phyloP scores from a whole-genome alignment of 371 early-diverging fungal genomes.

The Mucor mucedo region DNA sequence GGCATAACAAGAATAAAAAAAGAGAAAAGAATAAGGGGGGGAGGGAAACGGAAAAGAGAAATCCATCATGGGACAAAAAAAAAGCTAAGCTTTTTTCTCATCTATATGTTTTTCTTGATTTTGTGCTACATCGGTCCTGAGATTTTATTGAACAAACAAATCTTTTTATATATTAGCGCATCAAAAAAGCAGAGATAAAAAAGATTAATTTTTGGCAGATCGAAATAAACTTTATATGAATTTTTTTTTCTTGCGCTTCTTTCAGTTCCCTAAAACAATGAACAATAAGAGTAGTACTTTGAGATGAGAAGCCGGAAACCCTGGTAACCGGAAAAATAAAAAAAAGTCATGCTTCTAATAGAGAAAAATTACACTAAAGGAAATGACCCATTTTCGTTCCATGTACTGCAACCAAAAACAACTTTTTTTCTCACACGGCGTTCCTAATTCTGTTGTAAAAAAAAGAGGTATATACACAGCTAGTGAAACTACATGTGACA shows the following conservation, averaged over 20 bases:
- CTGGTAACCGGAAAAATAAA: no score
- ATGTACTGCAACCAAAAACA: no score
- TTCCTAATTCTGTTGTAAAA: no score
- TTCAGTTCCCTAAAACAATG: no score
- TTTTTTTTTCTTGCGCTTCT: neutral
- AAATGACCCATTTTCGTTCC: neutral
- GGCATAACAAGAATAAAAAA: slow-evolving; percentile 1
- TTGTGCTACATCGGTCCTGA: slow-evolving; percentile 20
- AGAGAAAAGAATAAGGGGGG: neutral
- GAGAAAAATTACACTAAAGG: neutral
- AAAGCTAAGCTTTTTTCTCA: slow-evolving; percentile 13
- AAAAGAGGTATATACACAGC: neutral
- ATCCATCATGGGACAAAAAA: slow-evolving; percentile 10
- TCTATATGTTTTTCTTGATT: slow-evolving; percentile 14
- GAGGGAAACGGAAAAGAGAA: neutral
- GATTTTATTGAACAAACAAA: neutral
- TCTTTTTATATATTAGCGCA: neutral
- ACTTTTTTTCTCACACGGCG: neutral
- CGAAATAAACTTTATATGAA: neutral
- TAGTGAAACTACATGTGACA: neutral
- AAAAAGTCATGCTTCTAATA: neutral
- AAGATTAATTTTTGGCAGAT: neutral
- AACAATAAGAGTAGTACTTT: no score
- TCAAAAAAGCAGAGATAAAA: neutral
- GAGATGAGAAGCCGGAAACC: no score